These are phyloP conservation scores for Russula virescens DNA, from an alignment of 768 basidiomycete species.

Conservation along the genomic window DNA sequence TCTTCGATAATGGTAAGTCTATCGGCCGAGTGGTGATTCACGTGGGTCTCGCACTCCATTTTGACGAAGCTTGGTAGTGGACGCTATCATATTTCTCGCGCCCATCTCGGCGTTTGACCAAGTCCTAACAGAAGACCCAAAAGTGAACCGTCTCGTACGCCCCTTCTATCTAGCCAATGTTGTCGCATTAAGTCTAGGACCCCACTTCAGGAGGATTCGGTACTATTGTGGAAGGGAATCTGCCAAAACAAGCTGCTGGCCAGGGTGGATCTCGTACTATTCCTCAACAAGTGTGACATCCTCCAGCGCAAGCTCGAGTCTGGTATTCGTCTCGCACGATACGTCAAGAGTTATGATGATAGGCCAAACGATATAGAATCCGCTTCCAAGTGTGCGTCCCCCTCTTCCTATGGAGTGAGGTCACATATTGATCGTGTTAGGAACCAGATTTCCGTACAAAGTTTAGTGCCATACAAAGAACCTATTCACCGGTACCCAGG, in stretches of 20 bases:
- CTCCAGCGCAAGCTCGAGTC: constrained; percentile 57
- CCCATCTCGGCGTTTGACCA: constrained; percentile 56
- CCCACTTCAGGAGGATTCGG: constrained; percentile 59
- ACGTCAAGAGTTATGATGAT: constrained; percentile 66
- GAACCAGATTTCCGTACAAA: constrained; percentile 57
- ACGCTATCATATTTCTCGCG: constrained; percentile 54
- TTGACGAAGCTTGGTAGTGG: constrained; percentile 24
- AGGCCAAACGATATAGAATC: constrained; percentile 64
- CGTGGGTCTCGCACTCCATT: neutral
- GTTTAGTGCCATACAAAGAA: constrained; percentile 70
- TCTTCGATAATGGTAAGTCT: constrained; percentile 47
- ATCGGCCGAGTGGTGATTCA: neutral
- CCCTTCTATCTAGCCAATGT: neutral
- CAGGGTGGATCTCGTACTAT: constrained; percentile 67
- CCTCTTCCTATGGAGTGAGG: neutral
- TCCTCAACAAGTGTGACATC: constrained; percentile 80
- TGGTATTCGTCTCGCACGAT: constrained; percentile 58
- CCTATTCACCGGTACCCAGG: constrained; percentile 65
- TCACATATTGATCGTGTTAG: neutral
- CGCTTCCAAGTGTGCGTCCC: constrained; percentile 54
- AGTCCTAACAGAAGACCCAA: constrained; percentile 45
- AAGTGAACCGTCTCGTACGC: constrained; percentile 45
- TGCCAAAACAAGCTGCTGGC: constrained; percentile 67
- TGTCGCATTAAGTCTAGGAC: neutral
- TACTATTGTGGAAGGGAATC: constrained; percentile 68